Evolutionary conservation across 768 basidiomycete genomes (phyloP), one percentile per base, ranked within the genome.

Genomic region (Leucocoprinus birnbaumii): DNA sequence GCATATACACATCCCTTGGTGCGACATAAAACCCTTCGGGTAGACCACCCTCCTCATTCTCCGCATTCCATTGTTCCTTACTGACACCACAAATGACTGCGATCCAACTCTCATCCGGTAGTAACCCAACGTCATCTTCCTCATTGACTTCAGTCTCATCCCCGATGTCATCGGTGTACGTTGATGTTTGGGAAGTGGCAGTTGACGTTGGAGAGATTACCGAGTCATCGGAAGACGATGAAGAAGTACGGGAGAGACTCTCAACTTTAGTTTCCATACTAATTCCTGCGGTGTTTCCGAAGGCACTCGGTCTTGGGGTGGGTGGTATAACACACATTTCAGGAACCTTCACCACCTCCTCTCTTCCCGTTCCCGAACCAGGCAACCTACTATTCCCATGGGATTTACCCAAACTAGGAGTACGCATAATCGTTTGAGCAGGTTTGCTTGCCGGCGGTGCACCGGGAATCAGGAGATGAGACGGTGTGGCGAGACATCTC

Each of bases 1-100:
- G 90, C 84, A 92, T 90, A 67, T 91, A 90, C 35, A 91, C 82
- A 61, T 89, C 83, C 65, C 74, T 77, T 31, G 88, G 89, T 2
- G 88, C 89, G 38, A 90, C 81, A 61, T 80, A 92, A 69, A 92
- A 90, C 16, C 78, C 76, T 10, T 84, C 80, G 0, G 89, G 89
- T 13, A 91, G 65, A 22, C 67, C 66, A 13, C 63, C 63, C 16
- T 65, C 68, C 48, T 67, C 70, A 26, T 65, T 66, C 51, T 65
- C 62, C 31, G 61, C 64, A 27, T 69, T 71, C 74, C 79, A 79
- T 61, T 78, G 77, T 53, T 77, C 79, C 57, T 84, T 83, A 19
- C 85, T 77, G 27, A 87, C 81, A 3, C 89, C 89, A 61, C 89
- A 91, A 6, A 92, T 84, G 48, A 91, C 74, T 3, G 89, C 88